phyloP scores from a whole-genome alignment of 2,329 filamentous ascomycete genomes.

The Colletotrichum eremochloae region DNA sequence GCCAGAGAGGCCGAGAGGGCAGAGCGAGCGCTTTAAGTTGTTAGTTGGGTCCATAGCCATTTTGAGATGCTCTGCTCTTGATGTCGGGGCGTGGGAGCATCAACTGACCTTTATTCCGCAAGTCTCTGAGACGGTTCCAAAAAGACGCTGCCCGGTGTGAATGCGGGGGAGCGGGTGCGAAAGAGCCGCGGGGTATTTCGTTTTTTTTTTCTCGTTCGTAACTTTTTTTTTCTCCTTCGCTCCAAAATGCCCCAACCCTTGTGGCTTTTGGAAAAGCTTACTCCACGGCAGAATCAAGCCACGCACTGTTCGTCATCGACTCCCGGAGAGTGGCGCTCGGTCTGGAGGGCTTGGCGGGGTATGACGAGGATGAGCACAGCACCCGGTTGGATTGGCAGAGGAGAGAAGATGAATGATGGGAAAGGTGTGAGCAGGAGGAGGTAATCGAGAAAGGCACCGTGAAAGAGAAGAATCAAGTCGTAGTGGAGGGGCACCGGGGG shows the following conservation, averaged over 20 bases:
- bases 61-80: slow-evolving; percentile 25
- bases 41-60: slow-evolving; percentile 23
- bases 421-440: slow-evolving; percentile 15
- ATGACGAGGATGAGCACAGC: slow-evolving; percentile 1
- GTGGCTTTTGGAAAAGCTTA: slow-evolving; percentile 18
- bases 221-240: slow-evolving; percentile 16
- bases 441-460: slow-evolving; percentile 23
- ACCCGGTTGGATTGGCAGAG: slow-evolving; percentile 4
- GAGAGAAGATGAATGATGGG: not conserved
- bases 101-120: slow-evolving; percentile 38
- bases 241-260: slow-evolving; percentile 13
- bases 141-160: slow-evolving; percentile 30
- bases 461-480: not conserved
- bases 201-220: not conserved
- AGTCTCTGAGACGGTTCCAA: slow-evolving; percentile 28
- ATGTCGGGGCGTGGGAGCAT: slow-evolving; percentile 31
- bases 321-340: slow-evolving; percentile 27
- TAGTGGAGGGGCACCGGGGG: slow-evolving; percentile 35
- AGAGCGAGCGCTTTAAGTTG: slow-evolving; percentile 35
- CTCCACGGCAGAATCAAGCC: slow-evolving; percentile 29
- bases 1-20: slow-evolving; percentile 18
- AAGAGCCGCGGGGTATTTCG: slow-evolving; percentile 26
- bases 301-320: slow-evolving; percentile 40
- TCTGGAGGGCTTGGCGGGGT: not conserved
- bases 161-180: slow-evolving; percentile 36